Evolutionary conservation across 2,329 filamentous ascomycete species (phyloP).

Genomic region (Mollisiaceae sp.): DNA sequence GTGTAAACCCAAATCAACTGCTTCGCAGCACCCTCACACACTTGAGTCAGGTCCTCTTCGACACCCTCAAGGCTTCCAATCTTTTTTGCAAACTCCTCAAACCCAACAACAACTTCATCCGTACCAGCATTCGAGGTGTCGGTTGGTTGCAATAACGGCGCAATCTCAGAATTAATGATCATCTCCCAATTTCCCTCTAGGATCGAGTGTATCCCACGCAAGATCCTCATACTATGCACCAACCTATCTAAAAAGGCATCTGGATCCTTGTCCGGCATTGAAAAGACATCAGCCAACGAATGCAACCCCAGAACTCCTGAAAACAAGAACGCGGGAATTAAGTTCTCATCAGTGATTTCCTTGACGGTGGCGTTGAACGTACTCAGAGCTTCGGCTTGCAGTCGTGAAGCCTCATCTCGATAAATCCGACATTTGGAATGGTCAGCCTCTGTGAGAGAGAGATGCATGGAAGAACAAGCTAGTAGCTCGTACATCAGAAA

Average conservation of each 20-base stretch:
- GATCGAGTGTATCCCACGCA: slow-evolving; percentile 39
- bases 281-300: slow-evolving; percentile 46
- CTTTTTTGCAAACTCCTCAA: background rate
- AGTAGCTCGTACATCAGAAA: slow-evolving; percentile 44
- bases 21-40: slow-evolving; percentile 18
- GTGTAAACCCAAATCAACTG: slow-evolving; percentile 30
- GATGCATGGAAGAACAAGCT: slow-evolving; percentile 43
- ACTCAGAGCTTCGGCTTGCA: slow-evolving; percentile 41
- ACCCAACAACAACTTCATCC: slow-evolving; percentile 21
- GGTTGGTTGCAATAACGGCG: slow-evolving; percentile 28
- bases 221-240: slow-evolving; percentile 38
- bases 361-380: slow-evolving; percentile 39
- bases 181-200: slow-evolving; percentile 31
- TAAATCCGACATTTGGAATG: slow-evolving; percentile 33
- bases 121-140: slow-evolving; percentile 7
- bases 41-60: background rate
- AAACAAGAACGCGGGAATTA: slow-evolving; percentile 41
- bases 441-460: slow-evolving; percentile 36
- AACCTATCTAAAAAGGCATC: slow-evolving; percentile 39
- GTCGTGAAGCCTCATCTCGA: slow-evolving; percentile 41
- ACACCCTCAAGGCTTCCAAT: background rate
- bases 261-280: slow-evolving; percentile 39
- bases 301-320: slow-evolving; percentile 43
- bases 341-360: slow-evolving; percentile 31
- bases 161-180: slow-evolving; percentile 38